Evolutionary conservation across 1,284 basidiomycete genomes (phyloP), one percentile per base, ranked within the genome.

Genomic region (Leccinum pachyderme): DNA sequence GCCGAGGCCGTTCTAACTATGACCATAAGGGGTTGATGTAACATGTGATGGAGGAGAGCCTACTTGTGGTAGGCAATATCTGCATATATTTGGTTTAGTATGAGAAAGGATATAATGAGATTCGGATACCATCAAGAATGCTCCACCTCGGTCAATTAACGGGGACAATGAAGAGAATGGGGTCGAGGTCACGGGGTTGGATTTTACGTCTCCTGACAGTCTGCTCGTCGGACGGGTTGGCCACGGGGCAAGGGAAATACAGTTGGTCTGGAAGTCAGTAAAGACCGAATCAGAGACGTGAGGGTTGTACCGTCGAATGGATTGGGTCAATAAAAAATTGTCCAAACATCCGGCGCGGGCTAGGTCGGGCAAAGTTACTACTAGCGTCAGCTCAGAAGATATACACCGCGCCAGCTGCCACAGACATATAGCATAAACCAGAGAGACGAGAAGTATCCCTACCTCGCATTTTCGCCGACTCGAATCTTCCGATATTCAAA

Each of bases 331-430:
- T n/a, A 22, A 28, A 49, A 9, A 4, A 41, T 37, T 37, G 44
- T 43, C 41, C 24, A 24, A 44, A 22, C 32, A 24, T 47, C 28
- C 32, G 25, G 28, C 5, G 28, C 27, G 37, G 35, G 29, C 35
- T 28, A 27, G 31, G 39, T 33, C 7, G 15, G n/a, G 35, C n/a
- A 18, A n/a, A 8, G 35, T 33, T 6, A 13, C 13, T 9, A 18
- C 2, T 4, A 39, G 15, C 25, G 62, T 64, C 61, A 66, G 61
- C 62, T 44, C 58, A 47, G 7, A 44, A 15, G 12, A 27, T 37
- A 27, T 32, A 37, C 22, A 33, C 32, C 2, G 15, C 46, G 66
- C 64, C 67, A 66, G 64, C 64, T 67, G 54, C 67, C 56, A 31
- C 31, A 48, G 45, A 46, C 24, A 52, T 65, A 69, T 65, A 69